Percentiles rank a stretch among this genome's conserved stretches.
Evolutionary conservation across 176 grass and related monocot genomes (phyloP).

Genomic region (Cymbopogon citratus): DNA sequence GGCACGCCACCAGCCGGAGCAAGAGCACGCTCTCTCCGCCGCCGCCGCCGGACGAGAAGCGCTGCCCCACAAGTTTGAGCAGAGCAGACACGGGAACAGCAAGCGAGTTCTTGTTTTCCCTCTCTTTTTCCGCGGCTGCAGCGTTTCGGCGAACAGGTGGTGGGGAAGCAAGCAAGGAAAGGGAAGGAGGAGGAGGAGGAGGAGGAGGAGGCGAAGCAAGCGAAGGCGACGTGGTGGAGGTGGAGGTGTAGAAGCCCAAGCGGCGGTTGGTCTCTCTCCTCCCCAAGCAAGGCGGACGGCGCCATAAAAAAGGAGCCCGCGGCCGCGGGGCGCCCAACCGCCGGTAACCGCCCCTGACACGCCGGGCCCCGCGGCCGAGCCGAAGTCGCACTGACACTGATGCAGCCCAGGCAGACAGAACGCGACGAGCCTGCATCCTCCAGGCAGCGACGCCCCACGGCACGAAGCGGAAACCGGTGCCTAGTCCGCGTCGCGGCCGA

Average conservation of each 20-base stretch:
- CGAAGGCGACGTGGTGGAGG: background rate
- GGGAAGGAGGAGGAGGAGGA: background rate
- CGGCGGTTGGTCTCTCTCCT: conserved; percentile 15
- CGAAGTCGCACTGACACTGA: background rate
- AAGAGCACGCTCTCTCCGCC: background rate
- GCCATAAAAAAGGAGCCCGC: conserved; percentile 20
- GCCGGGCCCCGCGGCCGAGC: background rate
- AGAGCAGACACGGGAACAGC: background rate
- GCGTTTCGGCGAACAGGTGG: conserved; percentile 29
- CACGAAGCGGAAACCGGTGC: conserved; percentile 19
- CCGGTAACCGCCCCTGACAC: conserved; percentile 31
- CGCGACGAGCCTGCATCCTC: background rate
- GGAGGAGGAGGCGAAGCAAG: background rate
- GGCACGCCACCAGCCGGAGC: background rate
- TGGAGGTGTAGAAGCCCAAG: background rate
- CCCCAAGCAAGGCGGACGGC: background rate
- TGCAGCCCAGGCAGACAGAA: background rate
- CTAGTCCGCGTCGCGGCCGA: conserved; percentile 34
- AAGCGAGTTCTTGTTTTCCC: background rate
- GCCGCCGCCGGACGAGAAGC: background rate
- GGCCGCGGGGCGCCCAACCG: conserved; percentile 20
- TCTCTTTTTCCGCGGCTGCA: background rate
- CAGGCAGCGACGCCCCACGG: background rate
- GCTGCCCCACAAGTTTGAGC: background rate
- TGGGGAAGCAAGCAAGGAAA: background rate